These are phyloP conservation scores for Neurospora sp. DNA, from an alignment of 2,329 filamentous ascomycete genomes.

Conservation along the genomic window DNA sequence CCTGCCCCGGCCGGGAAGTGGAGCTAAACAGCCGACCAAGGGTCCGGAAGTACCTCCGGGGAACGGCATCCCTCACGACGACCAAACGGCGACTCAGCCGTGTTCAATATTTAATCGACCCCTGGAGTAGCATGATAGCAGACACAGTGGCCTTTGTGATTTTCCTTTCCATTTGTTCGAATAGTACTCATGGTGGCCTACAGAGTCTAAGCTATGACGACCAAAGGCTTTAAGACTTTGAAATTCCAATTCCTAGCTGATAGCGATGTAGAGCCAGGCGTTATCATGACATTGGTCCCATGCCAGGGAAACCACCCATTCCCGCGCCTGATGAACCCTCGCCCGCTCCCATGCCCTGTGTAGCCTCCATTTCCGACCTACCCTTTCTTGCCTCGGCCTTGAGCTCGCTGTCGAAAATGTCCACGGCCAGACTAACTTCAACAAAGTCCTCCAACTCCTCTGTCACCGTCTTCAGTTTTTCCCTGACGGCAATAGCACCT, in stretches of 20 bases:
- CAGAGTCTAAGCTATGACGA: too few relatives aligned
- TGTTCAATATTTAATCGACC: neutral
- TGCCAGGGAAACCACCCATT: neutral
- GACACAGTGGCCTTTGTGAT: neutral
- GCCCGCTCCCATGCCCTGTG: constrained; percentile 1
- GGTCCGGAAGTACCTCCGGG: neutral
- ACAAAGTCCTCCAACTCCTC: constrained; percentile 96
- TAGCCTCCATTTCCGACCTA: neutral
- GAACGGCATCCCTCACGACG: neutral
- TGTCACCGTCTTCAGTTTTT: constrained; percentile 92
- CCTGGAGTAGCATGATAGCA: neutral
- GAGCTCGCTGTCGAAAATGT: constrained; percentile 55
- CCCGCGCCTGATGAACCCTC: neutral
- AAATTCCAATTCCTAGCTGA: neutral
- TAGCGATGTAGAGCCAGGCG: neutral
- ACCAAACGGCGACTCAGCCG: neutral
- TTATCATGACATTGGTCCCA: neutral
- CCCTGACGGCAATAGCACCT: constrained; percentile 77
- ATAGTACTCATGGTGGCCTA: too few relatives aligned
- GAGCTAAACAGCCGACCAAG: neutral
- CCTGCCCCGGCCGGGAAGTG: neutral
- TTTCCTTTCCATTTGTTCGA: neutral
- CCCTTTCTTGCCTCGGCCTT: constrained; percentile 39
- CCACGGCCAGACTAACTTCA: constrained; percentile 76
- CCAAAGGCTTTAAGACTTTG: too few relatives aligned